phyloP scores from a whole-genome alignment of 441 rosid genomes.

The Biscutella laevigata region DNA sequence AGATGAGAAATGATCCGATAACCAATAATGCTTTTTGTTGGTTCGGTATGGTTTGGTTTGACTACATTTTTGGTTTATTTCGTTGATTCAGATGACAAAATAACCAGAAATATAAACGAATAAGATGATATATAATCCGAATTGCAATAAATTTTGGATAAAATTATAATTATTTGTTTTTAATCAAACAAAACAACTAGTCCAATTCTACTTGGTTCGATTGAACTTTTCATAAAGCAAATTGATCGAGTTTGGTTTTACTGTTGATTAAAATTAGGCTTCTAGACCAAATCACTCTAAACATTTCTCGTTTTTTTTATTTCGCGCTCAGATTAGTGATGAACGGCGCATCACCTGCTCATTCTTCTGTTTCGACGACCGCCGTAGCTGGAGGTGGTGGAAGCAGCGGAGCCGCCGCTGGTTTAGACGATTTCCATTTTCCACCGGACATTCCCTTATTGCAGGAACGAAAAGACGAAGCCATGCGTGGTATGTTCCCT shows the following conservation, averaged over 20 bases:
- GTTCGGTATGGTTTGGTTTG: neutral
- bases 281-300: neutral
- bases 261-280: too few species aligned
- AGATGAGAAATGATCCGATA: too few species aligned
- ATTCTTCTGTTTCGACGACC: slow-evolving; percentile 65
- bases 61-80: neutral
- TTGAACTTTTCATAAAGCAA: too few species aligned
- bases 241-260: too few species aligned
- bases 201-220: too few species aligned
- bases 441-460: slow-evolving; percentile 52
- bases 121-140: too few species aligned
- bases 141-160: too few species aligned
- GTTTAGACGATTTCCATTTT: slow-evolving; percentile 53
- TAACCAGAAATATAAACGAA: too few species aligned
- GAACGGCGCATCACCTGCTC: slow-evolving; percentile 69
- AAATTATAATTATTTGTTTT: too few species aligned
- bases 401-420: slow-evolving; percentile 35
- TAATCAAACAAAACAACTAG: too few species aligned
- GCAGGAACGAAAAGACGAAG: slow-evolving; percentile 67
- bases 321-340: slow-evolving; percentile 21
- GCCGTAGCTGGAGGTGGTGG: slow-evolving; percentile 62
- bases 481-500: slow-evolving; percentile 40
- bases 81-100: too few species aligned
- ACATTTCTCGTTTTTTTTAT: neutral
- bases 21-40: too few species aligned